Conservation (phyloP, 192 early-diverging fungal genomes). For the Coemansia aciculifera region DNA sequence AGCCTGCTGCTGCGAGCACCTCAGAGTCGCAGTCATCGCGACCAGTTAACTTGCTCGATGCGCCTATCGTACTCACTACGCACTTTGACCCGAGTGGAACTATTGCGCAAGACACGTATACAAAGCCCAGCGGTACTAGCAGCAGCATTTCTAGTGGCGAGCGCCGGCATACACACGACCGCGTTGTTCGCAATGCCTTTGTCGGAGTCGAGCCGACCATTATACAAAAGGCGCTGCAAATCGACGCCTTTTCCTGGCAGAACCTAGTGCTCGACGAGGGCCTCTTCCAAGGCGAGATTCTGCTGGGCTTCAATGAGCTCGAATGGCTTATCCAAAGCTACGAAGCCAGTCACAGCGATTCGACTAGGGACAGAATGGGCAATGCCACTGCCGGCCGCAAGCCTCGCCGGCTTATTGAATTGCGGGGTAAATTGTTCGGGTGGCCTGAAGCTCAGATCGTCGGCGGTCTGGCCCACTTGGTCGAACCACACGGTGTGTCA, state of each 20-base stretch:
- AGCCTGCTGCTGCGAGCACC: too few relatives aligned
- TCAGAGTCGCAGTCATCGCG: neutral
- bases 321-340: slow-evolving; percentile 53
- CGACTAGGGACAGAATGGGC: neutral
- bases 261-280: slow-evolving; percentile 42
- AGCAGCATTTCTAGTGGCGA: neutral
- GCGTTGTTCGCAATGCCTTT: slow-evolving; percentile 14
- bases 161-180: slow-evolving; percentile 12
- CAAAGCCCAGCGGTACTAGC: neutral
- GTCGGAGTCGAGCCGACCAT: slow-evolving; percentile 26
- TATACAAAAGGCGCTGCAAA: slow-evolving; percentile 45
- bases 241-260: slow-evolving; percentile 53
- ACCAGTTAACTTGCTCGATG: slow-evolving; percentile 43
- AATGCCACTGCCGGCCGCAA: neutral
- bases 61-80: slow-evolving; percentile 43
- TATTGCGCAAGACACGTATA: neutral
- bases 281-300: slow-evolving; percentile 48
- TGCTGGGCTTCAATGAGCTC: slow-evolving; percentile 53
- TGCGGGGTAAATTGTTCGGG: slow-evolving; percentile 35
- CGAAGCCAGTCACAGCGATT: neutral
- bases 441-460: slow-evolving; percentile 16
- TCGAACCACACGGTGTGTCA: slow-evolving; percentile 68
- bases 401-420: slow-evolving; percentile 31
- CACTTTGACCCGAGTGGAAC: slow-evolving; percentile 19
- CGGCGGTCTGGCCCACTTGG: slow-evolving; percentile 39